phyloP scores from a whole-genome alignment of 1,284 basidiomycete species.

The Ganoderma leucocontextum region DNA sequence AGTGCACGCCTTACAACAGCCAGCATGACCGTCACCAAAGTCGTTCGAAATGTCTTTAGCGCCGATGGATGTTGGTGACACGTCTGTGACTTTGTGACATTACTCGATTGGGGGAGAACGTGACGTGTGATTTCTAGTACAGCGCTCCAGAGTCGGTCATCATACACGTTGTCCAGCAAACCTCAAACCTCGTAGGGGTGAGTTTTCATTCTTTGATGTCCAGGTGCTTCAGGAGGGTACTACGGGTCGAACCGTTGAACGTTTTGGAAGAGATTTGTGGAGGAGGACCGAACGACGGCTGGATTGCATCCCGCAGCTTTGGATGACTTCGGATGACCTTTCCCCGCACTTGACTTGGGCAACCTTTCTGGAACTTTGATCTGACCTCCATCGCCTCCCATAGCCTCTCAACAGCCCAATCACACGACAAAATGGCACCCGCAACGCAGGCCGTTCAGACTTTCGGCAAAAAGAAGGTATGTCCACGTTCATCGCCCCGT shows the following conservation, averaged over 20 bases:
- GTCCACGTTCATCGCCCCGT: constrained; percentile 35
- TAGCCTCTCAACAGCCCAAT: constrained; percentile 38
- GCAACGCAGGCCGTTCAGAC: constrained; percentile 91
- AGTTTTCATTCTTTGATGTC: constrained; percentile 40
- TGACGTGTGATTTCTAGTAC: constrained; percentile 20
- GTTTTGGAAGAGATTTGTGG: constrained; percentile 23
- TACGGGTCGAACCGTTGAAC: not conserved
- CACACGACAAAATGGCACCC: constrained; percentile 68
- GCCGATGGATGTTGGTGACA: constrained; percentile 12
- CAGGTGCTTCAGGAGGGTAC: constrained; percentile 22
- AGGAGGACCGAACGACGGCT: constrained; percentile 37
- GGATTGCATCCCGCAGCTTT: constrained; percentile 46
- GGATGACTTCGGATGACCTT: constrained; percentile 56
- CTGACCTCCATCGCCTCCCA: constrained; percentile 25
- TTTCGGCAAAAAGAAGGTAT: constrained; percentile 98
- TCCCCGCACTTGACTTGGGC: constrained; percentile 20
- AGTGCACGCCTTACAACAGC: constrained; percentile 38
- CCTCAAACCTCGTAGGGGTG: constrained; percentile 49
- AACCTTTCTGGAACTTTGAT: constrained; percentile 12
- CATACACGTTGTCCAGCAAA: constrained; percentile 41
- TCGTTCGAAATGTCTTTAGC: constrained; percentile 17
- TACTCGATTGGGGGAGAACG: not conserved
- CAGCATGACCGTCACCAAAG: constrained; percentile 38
- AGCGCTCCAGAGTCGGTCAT: constrained; percentile 36
- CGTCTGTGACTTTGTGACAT: constrained; percentile 12